Evolutionary conservation across 1,139 yeast species (phyloP).

Genomic region (Geotrichum phurueaensis): DNA sequence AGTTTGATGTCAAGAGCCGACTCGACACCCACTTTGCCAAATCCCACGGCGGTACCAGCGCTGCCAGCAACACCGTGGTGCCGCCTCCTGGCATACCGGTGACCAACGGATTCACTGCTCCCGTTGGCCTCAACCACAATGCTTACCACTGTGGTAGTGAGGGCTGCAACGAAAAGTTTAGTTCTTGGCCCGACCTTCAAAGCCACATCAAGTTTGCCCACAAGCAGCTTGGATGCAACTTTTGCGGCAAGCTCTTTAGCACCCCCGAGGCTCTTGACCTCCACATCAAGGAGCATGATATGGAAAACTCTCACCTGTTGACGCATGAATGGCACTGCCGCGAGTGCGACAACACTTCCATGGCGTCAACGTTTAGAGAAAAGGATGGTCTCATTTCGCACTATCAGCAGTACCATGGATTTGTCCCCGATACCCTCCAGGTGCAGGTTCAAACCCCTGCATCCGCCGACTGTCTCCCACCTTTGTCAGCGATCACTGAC

Average conservation of each 20-base stretch:
- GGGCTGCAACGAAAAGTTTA: slow-evolving; percentile 58
- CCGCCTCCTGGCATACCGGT: slow-evolving; percentile 3
- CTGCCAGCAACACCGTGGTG: not conserved
- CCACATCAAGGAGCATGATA: slow-evolving; percentile 13
- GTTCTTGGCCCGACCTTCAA: slow-evolving; percentile 73
- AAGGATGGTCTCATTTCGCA: slow-evolving; percentile 44
- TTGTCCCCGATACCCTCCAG: slow-evolving; percentile 26
- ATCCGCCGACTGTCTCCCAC: slow-evolving; percentile 15
- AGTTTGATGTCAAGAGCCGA: slow-evolving; percentile 32
- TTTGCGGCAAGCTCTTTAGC: slow-evolving; percentile 61
- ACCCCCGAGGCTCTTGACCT: slow-evolving; percentile 4
- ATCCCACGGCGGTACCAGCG: slow-evolving; percentile 26
- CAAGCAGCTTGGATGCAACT: slow-evolving; percentile 58
- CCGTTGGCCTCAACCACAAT: not conserved
- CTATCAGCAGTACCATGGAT: slow-evolving; percentile 38
- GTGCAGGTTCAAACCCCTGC: slow-evolving; percentile 19
- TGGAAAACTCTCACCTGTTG: slow-evolving; percentile 6
- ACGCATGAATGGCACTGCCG: slow-evolving; percentile 19
- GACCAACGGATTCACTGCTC: slow-evolving; percentile 2
- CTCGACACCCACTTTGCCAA: slow-evolving; percentile 33
- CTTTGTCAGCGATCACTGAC: slow-evolving; percentile 15
- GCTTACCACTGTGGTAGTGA: slow-evolving; percentile 48
- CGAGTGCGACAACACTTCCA: slow-evolving; percentile 35
- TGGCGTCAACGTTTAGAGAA: slow-evolving; percentile 35
- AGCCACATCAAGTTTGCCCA: slow-evolving; percentile 67